phyloP scores from a whole-genome alignment of 2,329 filamentous ascomycete species.

The Rhynchosporium graminicola region DNA sequence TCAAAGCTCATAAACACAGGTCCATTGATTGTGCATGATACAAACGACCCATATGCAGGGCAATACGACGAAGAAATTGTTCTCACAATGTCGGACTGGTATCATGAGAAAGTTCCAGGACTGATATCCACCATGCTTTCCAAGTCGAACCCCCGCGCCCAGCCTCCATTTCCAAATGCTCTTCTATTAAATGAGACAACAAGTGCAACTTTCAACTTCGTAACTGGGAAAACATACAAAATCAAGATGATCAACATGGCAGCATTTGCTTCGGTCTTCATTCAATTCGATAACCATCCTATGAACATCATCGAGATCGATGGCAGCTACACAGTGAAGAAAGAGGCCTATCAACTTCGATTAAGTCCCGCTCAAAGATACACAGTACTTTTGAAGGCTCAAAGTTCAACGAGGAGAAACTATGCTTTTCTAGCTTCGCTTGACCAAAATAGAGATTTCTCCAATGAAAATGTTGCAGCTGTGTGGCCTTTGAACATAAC shows the following conservation, averaged over 20 bases:
- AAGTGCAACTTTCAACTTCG: conserved; percentile 28
- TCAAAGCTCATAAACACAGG: conserved; percentile 11
- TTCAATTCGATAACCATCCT: conserved; percentile 28
- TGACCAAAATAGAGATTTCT: conserved; percentile 49
- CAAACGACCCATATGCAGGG: conserved; percentile 51
- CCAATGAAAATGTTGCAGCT: conserved; percentile 43
- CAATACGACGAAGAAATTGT: conserved; percentile 59
- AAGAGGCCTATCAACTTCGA: conserved; percentile 45
- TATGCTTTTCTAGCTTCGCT: conserved; percentile 40
- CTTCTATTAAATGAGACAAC: conserved; percentile 25
- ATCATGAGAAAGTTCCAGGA: conserved; percentile 43
- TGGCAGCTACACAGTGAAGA: conserved; percentile 44
- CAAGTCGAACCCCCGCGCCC: conserved; percentile 17
- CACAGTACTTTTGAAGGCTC: conserved; percentile 45
- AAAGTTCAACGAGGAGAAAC: conserved; percentile 42
- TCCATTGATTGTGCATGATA: conserved; percentile 63
- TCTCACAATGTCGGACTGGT: conserved; percentile 59
- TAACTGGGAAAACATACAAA: conserved; percentile 28
- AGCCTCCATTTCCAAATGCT: conserved; percentile 24
- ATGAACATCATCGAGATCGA: conserved; percentile 52
- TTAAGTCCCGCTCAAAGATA: conserved; percentile 50
- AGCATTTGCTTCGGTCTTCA: conserved; percentile 24
- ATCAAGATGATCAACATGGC: conserved; percentile 29
- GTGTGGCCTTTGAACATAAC: conserved; percentile 56
- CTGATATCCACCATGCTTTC: conserved; percentile 24